These are phyloP conservation scores for Trametes punicea DNA, from an alignment of 768 basidiomycete species.

Conservation along the genomic window DNA sequence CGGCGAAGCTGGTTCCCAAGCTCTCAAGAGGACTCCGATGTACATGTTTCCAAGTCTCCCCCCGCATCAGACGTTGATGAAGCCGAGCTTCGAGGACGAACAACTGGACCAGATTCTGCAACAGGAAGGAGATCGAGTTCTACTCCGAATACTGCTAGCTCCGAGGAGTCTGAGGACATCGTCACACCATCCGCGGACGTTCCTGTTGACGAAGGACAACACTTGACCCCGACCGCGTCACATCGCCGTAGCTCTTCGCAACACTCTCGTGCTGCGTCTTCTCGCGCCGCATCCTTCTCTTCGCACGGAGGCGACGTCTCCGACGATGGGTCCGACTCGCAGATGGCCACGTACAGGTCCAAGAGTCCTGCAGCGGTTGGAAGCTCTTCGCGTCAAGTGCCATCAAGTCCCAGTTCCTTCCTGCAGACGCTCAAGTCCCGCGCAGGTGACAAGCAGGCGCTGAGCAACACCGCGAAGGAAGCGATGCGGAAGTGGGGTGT, in stretches of 20 bases:
- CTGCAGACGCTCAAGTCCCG: constrained; percentile 77
- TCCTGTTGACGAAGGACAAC: constrained; percentile 6
- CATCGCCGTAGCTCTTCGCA: constrained; percentile 6
- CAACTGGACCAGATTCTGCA: constrained; percentile 6
- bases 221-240: constrained; percentile 9
- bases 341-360: constrained; percentile 16
- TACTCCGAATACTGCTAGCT: constrained; percentile 1
- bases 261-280: constrained; percentile 36
- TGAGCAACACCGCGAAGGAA: constrained; percentile 83
- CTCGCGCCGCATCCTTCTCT: constrained; percentile 36
- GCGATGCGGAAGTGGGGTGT: constrained; percentile 91
- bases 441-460: constrained; percentile 77
- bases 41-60: constrained; percentile 5
- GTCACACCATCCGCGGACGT: neutral
- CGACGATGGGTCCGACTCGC: constrained; percentile 33
- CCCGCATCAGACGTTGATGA: constrained; percentile 5
- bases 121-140: constrained; percentile 16
- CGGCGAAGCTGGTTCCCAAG: constrained; percentile 58
- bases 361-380: constrained; percentile 18
- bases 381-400: constrained; percentile 22
- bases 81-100: constrained; percentile 14
- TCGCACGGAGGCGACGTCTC: constrained; percentile 30
- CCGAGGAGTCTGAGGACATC: neutral
- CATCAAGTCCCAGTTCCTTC: constrained; percentile 57
- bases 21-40: constrained; percentile 36